Percentiles rank a stretch among this genome's conserved stretches.
These are phyloP conservation scores for Rhynchosporium secalis DNA, from an alignment of 2,329 filamentous ascomycete species.

Conservation along the genomic window DNA sequence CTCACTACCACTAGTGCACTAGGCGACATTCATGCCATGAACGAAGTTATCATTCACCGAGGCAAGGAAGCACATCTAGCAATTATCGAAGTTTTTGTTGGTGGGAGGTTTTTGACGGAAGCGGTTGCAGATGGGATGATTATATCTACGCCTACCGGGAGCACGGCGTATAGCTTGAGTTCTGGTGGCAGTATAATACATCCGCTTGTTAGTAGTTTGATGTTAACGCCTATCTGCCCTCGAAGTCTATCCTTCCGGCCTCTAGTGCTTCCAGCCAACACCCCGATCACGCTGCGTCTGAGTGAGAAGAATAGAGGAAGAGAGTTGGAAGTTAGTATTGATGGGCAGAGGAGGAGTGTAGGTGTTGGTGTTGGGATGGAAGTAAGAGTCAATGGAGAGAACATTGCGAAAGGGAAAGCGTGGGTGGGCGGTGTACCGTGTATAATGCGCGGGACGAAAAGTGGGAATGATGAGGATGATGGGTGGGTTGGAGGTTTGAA, in stretches of 20 bases:
- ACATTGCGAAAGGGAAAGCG: conserved; percentile 54
- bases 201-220: conserved; percentile 81
- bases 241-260: conserved; percentile 90
- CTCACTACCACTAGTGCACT: conserved; percentile 37
- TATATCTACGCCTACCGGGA: conserved; percentile 89
- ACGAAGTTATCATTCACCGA: conserved; percentile 91
- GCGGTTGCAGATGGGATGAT: conserved; percentile 95
- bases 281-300: conserved; percentile 77
- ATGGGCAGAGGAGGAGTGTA: conserved; percentile 65
- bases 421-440: conserved; percentile 86
- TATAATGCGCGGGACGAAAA: conserved; percentile 66
- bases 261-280: conserved; percentile 83
- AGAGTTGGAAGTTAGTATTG: conserved; percentile 77
- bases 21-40: conserved; percentile 68
- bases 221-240: conserved; percentile 92
- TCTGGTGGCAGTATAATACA: conserved; percentile 93
- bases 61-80: conserved; percentile 88
- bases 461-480: conserved; percentile 67
- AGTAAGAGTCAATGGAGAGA: conserved; percentile 84
- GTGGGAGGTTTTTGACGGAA: conserved; percentile 86
- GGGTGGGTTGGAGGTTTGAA: conserved; percentile 97
- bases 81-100: conserved; percentile 88
- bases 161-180: conserved; percentile 92
- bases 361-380: conserved; percentile 76
- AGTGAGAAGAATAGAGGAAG: conserved; percentile 77